These are phyloP conservation scores for Cylindricascospora bacillispora DNA, from an alignment of 1,139 yeast genomes.

Conservation along the genomic window DNA sequence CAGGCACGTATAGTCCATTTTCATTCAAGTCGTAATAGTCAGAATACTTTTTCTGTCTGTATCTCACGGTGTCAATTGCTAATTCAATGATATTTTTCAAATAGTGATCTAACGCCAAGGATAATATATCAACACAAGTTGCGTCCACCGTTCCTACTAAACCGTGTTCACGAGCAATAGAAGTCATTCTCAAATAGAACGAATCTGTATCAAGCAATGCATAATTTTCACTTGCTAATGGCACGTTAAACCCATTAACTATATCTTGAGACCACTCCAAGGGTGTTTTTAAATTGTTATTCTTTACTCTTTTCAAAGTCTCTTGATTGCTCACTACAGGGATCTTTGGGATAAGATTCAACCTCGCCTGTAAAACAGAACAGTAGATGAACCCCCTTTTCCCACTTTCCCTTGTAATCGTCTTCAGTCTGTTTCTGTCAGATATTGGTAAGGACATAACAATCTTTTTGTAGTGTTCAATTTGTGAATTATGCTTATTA, in stretches of 20 bases:
- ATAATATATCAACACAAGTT: constrained; percentile 63
- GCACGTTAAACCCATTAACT: constrained; percentile 76
- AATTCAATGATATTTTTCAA: constrained; percentile 62
- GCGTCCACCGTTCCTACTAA: constrained; percentile 68
- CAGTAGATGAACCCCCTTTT: constrained; percentile 67
- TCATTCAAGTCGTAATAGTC: constrained; percentile 30
- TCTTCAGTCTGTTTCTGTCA: constrained; percentile 75
- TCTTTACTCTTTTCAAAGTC: constrained; percentile 36
- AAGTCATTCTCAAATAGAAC: constrained; percentile 57
- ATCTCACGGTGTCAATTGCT: constrained; percentile 59
- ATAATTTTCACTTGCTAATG: constrained; percentile 62
- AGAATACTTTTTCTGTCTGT: constrained; percentile 42
- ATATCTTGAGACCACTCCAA: constrained; percentile 89
- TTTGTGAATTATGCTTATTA: constrained; percentile 35
- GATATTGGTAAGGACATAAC: constrained; percentile 77
- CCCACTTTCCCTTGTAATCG: constrained; percentile 71
- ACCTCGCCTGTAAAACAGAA: constrained; percentile 69
- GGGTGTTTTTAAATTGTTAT: constrained; percentile 37
- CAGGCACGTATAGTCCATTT: constrained; percentile 21
- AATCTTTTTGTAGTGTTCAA: constrained; percentile 72
- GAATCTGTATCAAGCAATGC: constrained; percentile 75
- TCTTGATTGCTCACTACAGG: constrained; percentile 47
- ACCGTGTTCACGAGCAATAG: constrained; percentile 86
- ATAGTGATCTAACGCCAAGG: constrained; percentile 70
- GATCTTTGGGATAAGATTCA: constrained; percentile 73